Conservation (phyloP, 345 rosid species). For the Chamaenerion angustifolium region DNA sequence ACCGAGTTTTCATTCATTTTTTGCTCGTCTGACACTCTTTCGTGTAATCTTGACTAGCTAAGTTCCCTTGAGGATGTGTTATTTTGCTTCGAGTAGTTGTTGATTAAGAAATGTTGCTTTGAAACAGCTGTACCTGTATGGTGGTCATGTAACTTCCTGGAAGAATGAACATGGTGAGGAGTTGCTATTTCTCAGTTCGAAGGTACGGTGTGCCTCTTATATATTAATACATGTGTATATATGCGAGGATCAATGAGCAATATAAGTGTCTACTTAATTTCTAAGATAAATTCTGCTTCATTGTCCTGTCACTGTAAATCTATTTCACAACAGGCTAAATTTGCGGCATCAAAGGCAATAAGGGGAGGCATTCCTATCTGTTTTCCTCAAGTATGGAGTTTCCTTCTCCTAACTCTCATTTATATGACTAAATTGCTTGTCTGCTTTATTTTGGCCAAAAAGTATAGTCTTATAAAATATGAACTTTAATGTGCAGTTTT, state of each 20-base stretch:
- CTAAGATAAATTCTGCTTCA: neutral
- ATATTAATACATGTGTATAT: too few relatives aligned
- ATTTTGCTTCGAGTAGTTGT: conserved; percentile 3
- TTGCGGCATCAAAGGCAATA: conserved; percentile 76
- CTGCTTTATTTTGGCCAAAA: too few relatives aligned
- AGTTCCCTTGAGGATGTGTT: neutral
- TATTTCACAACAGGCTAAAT: conserved; percentile 38
- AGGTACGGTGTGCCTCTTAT: conserved; percentile 7
- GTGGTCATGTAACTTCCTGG: conserved; percentile 94
- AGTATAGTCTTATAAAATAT: conserved; percentile 1
- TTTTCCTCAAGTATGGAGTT: conserved; percentile 71
- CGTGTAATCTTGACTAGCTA: neutral
- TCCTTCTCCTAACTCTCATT: conserved; percentile 4
- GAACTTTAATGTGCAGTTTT: conserved; percentile 40
- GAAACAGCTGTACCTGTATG: conserved; percentile 66
- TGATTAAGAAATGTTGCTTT: neutral
- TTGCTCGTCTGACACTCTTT: too few relatives aligned
- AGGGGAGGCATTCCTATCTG: conserved; percentile 96
- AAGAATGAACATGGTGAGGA: conserved; percentile 78
- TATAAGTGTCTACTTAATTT: neutral
- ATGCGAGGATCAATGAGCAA: too few relatives aligned
- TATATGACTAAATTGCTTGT: conserved; percentile 7
- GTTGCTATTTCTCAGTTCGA: conserved; percentile 11
- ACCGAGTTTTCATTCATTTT: too few relatives aligned
- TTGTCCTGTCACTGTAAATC: neutral